Base-by-base conservation (phyloP, 352 stramenopile genomes). In the Pseudoperonospora humuli region DNA sequence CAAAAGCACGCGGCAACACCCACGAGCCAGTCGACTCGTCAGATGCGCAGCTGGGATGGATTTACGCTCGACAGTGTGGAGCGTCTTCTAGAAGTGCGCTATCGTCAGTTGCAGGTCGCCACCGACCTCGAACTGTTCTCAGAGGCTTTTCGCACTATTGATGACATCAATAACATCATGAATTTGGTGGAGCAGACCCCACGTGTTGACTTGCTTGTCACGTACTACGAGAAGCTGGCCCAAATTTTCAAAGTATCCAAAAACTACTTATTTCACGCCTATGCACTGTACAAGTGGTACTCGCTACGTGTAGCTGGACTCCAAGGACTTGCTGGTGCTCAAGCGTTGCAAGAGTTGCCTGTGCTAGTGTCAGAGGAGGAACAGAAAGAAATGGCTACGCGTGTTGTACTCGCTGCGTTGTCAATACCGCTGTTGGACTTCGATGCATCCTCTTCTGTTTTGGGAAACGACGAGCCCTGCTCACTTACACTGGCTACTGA, bases 91-190 rank as follows among this genome's bases (percentile, higher is more conserved):
- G 82, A 97, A 57, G 97, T 97, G 50, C 86, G 95, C 23, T 99
- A 98, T 70, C 83, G 78, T 42, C 96, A 99, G 64, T 73, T 99
- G 17, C 90, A 98, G 65, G 95, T 96, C 5, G 90, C 95, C 9
- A 95, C 86, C 20, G 62, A 86, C 34, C 71, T 99, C 11, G 90
- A 97, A 58, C 75, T 98, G 24, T 99, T 97, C 71, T 98, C 87
- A 3, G 96, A 99, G 64, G 95, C 90, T 20, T 99, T 98, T 73
- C 87, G 95, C 40, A 99, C 95, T 10, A 96, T 98, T 25, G 96
- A 99, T 66, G 96, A 99, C 70, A 98, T 99, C 64, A 97, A 98
- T 78, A 96, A 85, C 52, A 97, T 99, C 67, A 92, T 98, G 63
- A 84, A 76, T 47, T 44, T 89, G 7, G 71, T 84, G 17, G 77